A percentile compares a stretch with the other conserved stretches of the same genome.
Conservation (phyloP, 2,329 filamentous ascomycete species). For the Grosmannia serpens region DNA sequence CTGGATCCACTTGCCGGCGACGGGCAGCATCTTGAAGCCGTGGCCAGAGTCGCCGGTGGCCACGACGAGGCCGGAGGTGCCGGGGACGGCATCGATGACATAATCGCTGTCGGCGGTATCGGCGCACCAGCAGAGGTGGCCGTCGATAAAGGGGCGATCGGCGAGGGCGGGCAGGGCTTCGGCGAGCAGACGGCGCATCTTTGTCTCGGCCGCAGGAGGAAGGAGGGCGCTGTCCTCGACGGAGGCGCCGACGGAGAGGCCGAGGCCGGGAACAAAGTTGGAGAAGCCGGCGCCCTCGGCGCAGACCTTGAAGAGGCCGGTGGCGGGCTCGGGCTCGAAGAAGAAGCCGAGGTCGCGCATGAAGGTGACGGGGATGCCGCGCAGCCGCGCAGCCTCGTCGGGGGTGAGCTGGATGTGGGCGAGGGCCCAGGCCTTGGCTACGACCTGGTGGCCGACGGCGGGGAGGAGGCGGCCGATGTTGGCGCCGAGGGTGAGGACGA, state of each 20-base stretch:
- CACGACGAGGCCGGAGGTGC: constrained; percentile 35
- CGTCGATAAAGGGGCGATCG: constrained; percentile 42
- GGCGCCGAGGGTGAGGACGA: constrained; percentile 26
- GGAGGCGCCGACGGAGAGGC: constrained; percentile 24
- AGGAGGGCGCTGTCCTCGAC: constrained; percentile 33
- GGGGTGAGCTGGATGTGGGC: constrained; percentile 46
- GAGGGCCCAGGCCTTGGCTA: constrained; percentile 47
- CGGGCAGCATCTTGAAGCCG: constrained; percentile 51
- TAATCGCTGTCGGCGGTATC: constrained; percentile 50
- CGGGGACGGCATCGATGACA: constrained; percentile 46
- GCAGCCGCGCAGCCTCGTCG: constrained; percentile 39
- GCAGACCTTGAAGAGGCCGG: constrained; percentile 47
- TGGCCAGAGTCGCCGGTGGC: constrained; percentile 49
- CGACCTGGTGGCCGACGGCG: constrained; percentile 34
- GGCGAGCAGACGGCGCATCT: constrained; percentile 35
- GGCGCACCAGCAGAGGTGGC: constrained; percentile 51
- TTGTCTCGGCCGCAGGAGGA: constrained; percentile 38
- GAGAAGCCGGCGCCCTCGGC: constrained; percentile 47
- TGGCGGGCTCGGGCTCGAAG: constrained; percentile 51
- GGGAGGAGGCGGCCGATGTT: constrained; percentile 33
- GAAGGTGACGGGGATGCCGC: constrained; percentile 49
- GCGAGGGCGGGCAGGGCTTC: constrained; percentile 41
- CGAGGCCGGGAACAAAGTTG: constrained; percentile 13
- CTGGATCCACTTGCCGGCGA: constrained; percentile 43
- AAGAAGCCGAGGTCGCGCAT: constrained; percentile 52